phyloP scores from a whole-genome alignment of 441 rosid species.

The Populus hybrid region DNA sequence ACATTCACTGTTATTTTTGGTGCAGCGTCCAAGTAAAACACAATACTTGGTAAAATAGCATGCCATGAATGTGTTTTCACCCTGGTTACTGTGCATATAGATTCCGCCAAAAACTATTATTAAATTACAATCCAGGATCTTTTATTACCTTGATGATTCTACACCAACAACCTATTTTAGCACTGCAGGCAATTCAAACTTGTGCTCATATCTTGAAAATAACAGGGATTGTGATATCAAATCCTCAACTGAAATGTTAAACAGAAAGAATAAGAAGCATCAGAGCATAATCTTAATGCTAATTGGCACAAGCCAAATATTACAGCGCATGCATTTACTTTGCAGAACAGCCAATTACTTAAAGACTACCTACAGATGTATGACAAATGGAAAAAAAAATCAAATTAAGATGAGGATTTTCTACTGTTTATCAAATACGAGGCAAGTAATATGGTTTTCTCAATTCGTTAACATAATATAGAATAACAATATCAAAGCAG shows the following conservation, averaged over 20 bases:
- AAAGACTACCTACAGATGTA: neutral
- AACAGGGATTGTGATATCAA: neutral
- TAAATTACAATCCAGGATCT: neutral
- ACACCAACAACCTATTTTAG: neutral
- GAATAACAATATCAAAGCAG: neutral
- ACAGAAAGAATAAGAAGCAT: neutral
- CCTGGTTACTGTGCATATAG: neutral
- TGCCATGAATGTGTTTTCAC: neutral
- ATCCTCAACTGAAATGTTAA: neutral
- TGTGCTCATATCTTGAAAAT: neutral
- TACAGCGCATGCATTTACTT: neutral
- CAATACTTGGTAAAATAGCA: neutral
- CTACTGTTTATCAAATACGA: neutral
- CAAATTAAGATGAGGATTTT: neutral
- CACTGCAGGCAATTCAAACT: neutral
- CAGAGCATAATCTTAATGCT: neutral
- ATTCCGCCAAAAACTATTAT: neutral
- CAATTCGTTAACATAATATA: neutral
- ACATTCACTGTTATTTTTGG: neutral
- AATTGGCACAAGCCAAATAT: neutral
- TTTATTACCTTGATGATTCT: neutral
- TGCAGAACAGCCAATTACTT: neutral
- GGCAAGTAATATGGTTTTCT: neutral
- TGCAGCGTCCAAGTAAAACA: neutral
- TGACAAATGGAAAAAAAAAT: neutral